A percentile compares a stretch with the other conserved stretches of the same genome.
Conservation (phyloP, 1,284 basidiomycete genomes). For the Trametes versicolor region DNA sequence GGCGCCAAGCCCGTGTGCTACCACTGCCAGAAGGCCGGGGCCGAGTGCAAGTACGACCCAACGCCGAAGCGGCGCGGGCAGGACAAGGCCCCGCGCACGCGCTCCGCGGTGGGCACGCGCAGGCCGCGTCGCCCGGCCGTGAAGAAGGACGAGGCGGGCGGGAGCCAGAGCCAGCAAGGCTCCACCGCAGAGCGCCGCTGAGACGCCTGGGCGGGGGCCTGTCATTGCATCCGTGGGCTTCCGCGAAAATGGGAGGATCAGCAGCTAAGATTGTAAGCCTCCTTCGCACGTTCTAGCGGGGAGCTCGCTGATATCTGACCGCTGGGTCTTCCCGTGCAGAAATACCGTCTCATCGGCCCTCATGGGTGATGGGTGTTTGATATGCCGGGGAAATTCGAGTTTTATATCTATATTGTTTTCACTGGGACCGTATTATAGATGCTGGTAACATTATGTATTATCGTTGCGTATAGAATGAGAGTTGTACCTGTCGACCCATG, state of each 20-base stretch:
- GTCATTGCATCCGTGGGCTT: conserved; percentile 14
- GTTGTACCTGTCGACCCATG: too few species aligned
- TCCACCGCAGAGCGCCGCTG: neutral
- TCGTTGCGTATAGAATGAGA: neutral
- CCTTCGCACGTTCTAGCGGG: neutral
- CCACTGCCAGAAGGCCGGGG: conserved; percentile 36
- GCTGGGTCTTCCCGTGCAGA: neutral
- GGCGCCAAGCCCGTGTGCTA: conserved; percentile 39
- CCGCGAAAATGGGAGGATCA: neutral
- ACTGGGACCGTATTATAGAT: neutral
- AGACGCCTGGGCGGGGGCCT: conserved; percentile 3
- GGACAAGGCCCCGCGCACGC: conserved; percentile 32
- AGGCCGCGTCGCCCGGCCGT: conserved; percentile 22
- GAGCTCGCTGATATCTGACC: neutral
- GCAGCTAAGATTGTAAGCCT: neutral
- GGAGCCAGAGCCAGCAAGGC: too few species aligned
- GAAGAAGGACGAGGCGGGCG: conserved; percentile 12
- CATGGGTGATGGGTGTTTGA: neutral
- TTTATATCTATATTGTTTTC: neutral
- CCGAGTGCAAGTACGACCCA: conserved; percentile 26
- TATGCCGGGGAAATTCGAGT: neutral
- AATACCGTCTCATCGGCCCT: neutral
- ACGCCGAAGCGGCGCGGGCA: conserved; percentile 32
- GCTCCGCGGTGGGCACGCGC: conserved; percentile 29
- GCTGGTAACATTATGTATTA: conserved; percentile 1